Base-by-base conservation (phyloP, 352 stramenopile genomes). In the Phytophthora crassamura region DNA sequence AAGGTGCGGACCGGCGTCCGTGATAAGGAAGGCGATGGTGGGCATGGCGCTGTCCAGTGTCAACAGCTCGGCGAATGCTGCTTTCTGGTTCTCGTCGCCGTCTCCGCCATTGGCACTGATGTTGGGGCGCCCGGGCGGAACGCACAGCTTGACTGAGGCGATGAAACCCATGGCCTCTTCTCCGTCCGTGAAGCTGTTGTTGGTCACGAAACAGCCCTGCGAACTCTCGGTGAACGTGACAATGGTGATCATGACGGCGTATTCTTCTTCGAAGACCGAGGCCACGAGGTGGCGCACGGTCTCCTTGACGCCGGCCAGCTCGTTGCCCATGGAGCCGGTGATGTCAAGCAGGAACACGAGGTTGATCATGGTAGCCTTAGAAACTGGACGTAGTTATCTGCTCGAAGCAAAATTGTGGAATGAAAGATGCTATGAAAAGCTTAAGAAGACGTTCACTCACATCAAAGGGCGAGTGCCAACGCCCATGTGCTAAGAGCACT, bases 331-430 rank as follows among this genome's bases (percentile, higher is more conserved):
- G 46, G 82, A 91, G 56, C 82, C 82, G 7, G 82, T 91, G 72
- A 91, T 91, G 69, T 89, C 82, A 65, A 91, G 72, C 18, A 89
- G 61, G 70, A 91, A 89, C 22, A 66, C 82, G 59, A 91, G 64
- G 77, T 89, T 89, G 36, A 89, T 32, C 82, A 91, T 91, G 42
- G 25, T 30, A 6, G 4, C 53, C 48, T 35, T 28, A 22, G 20
- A 45, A 34, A 38, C 25, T 35, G 50, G 42, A n/a, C 52, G 48
- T 28, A 20, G 33, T 7, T 59, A 32, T 14, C 36, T 46, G 34
- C 20, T 51, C 9, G 16, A 64, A 47, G 55, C 49, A n/a, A 61
- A 62, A 61, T 68, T 60, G 60, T 14, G 53, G 39, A 69, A 60
- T 74, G 66, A 52, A 3, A 15, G 43, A 25, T 25, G 10, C 12